phyloP scores from a whole-genome alignment of 768 basidiomycete species.

The Russula lepida region DNA sequence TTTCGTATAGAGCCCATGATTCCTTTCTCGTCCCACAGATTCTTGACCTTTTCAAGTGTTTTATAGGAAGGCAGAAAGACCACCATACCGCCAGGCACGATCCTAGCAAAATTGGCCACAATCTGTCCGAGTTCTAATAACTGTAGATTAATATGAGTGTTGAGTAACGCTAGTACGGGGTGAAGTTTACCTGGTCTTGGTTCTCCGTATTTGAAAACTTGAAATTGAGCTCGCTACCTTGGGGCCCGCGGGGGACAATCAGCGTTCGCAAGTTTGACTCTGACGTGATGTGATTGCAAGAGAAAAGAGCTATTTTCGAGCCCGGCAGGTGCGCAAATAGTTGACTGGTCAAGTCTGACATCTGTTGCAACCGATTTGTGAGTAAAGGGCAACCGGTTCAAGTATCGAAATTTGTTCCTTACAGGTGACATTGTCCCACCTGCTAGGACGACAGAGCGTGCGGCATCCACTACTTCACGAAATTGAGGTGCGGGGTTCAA shows the following conservation, averaged over 20 bases:
- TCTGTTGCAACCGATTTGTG: slow-evolving; percentile 36
- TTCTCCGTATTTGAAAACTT: slow-evolving; percentile 70
- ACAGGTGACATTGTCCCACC: slow-evolving; percentile 99
- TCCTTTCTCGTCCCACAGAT: slow-evolving; percentile 56
- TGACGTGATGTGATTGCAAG: slow-evolving; percentile 91
- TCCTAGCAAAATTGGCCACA: slow-evolving; percentile 65
- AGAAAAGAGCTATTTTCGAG: slow-evolving; percentile 67
- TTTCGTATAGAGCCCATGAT: slow-evolving; percentile 48
- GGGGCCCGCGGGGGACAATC: slow-evolving; percentile 66
- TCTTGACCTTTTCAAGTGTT: slow-evolving; percentile 62
- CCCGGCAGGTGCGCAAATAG: slow-evolving; percentile 60
- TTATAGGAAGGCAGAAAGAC: slow-evolving; percentile 92
- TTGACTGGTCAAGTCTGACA: slow-evolving; percentile 78
- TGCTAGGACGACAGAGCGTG: slow-evolving; percentile 81
- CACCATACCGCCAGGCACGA: slow-evolving; percentile 83
- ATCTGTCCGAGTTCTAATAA: slow-evolving; percentile 77
- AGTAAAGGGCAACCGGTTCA: not conserved
- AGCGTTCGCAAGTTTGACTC: slow-evolving; percentile 66
- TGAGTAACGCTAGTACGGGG: not conserved
- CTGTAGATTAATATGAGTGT: slow-evolving; percentile 31
- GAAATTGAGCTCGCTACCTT: slow-evolving; percentile 68
- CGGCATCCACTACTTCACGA: slow-evolving; percentile 69
- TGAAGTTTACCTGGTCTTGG: slow-evolving; percentile 36
- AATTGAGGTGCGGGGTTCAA: slow-evolving; percentile 89
- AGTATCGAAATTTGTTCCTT: slow-evolving; percentile 20